phyloP scores from a whole-genome alignment of 179 eudicot genomes.

The Patellifolia procumbens region DNA sequence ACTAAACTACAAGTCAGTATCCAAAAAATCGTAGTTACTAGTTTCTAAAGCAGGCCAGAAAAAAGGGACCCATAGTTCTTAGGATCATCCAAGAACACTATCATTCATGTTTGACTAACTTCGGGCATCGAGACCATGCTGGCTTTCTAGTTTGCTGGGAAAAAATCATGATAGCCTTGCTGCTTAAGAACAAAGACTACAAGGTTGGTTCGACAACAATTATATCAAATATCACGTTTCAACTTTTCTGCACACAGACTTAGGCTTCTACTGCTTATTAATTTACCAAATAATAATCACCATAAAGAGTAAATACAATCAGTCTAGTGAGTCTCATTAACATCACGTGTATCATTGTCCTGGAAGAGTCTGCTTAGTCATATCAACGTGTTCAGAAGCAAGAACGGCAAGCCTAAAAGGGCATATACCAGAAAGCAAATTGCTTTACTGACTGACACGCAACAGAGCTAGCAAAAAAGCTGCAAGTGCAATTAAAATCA shows the following conservation, averaged over 20 bases:
- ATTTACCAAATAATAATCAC: neutral
- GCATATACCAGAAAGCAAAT: neutral
- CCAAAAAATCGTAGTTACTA: conserved; percentile 2
- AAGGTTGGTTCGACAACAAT: neutral
- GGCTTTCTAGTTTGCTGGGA: neutral
- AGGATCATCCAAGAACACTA: neutral
- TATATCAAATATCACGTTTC: neutral
- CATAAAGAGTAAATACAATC: neutral
- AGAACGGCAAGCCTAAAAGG: neutral
- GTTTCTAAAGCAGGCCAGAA: neutral
- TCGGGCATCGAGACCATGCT: neutral
- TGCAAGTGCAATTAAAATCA: neutral
- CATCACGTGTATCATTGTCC: neutral
- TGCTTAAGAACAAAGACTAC: neutral
- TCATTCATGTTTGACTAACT: neutral
- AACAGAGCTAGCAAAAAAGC: neutral
- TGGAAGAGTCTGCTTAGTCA: neutral
- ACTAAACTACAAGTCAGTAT: conserved; percentile 5
- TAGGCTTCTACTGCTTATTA: neutral
- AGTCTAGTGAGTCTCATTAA: neutral
- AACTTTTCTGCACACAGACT: neutral
- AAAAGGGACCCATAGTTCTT: neutral
- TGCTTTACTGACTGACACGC: neutral
- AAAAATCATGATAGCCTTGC: no score
- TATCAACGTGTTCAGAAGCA: neutral